Evolutionary conservation across 129 eudicot species (phyloP).

Genomic region (Ambrosia trifida): DNA sequence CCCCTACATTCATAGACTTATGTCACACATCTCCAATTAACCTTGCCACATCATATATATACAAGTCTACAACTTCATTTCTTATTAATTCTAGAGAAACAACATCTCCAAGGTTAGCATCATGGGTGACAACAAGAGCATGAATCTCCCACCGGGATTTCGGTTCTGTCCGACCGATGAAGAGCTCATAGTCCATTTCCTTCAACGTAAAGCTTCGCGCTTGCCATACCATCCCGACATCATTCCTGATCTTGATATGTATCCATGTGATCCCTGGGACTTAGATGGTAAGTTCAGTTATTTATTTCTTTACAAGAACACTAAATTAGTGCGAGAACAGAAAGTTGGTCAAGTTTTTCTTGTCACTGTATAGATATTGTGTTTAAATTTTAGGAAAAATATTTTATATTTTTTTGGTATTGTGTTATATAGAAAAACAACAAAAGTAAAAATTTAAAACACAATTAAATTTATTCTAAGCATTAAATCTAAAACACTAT

Average conservation of each 20-base stretch:
- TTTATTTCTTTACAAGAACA: not conserved
- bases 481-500: too few species aligned
- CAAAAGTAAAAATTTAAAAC: too few species aligned
- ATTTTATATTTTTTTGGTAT: too few species aligned
- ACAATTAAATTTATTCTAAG: too few species aligned
- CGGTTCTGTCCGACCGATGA: slow-evolving; percentile 82
- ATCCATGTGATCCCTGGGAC: slow-evolving; percentile 92
- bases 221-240: slow-evolving; percentile 81
- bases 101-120: not conserved
- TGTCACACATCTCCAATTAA: slow-evolving; percentile 8
- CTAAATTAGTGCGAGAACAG: too few species aligned
- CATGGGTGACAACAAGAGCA: slow-evolving; percentile 54
- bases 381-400: too few species aligned
- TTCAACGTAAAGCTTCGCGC: slow-evolving; percentile 68
- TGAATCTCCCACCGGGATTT: slow-evolving; percentile 83
- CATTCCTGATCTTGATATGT: slow-evolving; percentile 85
- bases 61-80: not conserved
- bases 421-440: too few species aligned
- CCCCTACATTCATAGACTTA: slow-evolving; percentile 10
- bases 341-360: too few species aligned
- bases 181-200: slow-evolving; percentile 89
- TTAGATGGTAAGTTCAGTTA: slow-evolving; percentile 55
- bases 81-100: not conserved
- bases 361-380: too few species aligned
- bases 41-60: not conserved